A percentile compares a stretch with the other conserved stretches of the same genome.
Evolutionary conservation across 2,329 filamentous ascomycete species (phyloP).

Genomic region (Cryphonectria parasitica): DNA sequence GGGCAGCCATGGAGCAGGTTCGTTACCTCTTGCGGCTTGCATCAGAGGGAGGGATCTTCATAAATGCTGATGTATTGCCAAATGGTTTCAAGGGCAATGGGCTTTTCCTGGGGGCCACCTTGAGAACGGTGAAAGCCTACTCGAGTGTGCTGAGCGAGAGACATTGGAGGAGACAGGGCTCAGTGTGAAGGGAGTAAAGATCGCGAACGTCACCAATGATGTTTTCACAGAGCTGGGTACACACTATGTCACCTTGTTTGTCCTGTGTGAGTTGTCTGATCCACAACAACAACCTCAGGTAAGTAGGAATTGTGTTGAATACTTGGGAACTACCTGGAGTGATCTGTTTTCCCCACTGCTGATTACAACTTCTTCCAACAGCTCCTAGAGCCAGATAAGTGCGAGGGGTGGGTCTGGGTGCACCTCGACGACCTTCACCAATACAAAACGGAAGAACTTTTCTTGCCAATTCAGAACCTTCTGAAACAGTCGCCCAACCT

Average conservation of each 20-base stretch:
- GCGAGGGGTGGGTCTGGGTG: slow-evolving; percentile 54
- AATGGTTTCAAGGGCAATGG: slow-evolving; percentile 42
- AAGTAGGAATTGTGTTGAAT: slow-evolving; percentile 32
- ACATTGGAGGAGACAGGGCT: slow-evolving; percentile 72
- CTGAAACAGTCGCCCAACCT: slow-evolving; percentile 34
- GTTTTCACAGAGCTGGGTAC: slow-evolving; percentile 62
- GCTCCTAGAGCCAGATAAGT: slow-evolving; percentile 55
- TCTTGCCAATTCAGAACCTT: slow-evolving; percentile 46
- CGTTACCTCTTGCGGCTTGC: slow-evolving; percentile 18
- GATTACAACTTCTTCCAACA: slow-evolving; percentile 26
- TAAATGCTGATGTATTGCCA: neutral
- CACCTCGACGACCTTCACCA: slow-evolving; percentile 43
- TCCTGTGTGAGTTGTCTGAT: slow-evolving; percentile 56
- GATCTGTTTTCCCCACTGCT: neutral
- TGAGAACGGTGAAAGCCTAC: slow-evolving; percentile 67
- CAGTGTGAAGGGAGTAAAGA: slow-evolving; percentile 52
- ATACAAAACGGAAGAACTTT: slow-evolving; percentile 42
- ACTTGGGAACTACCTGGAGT: no score
- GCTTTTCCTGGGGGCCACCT: slow-evolving; percentile 77
- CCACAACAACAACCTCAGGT: slow-evolving; percentile 57
- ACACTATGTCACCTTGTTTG: slow-evolving; percentile 78
- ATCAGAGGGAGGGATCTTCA: no score
- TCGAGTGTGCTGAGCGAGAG: slow-evolving; percentile 68
- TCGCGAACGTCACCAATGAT: slow-evolving; percentile 69
- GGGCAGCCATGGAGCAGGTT: slow-evolving; percentile 55